Base-by-base conservation (phyloP, 2,329 filamentous ascomycete species). In the Drechslerella stenobrocha region DNA sequence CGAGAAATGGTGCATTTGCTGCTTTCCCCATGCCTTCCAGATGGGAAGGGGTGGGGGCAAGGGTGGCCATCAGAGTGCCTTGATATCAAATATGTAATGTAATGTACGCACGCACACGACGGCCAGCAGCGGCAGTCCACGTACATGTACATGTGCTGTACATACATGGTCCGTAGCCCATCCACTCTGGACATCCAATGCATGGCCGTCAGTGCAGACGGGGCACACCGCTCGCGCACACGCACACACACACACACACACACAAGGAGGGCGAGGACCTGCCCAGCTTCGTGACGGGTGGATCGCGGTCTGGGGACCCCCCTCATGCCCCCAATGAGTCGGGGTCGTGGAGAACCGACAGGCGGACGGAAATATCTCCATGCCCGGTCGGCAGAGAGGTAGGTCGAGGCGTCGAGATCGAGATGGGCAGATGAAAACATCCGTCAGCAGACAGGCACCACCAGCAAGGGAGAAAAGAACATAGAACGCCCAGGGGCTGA, bases 1-100 rank as follows among this genome's bases (percentile, higher is more conserved):
- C 57, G 55, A 67, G 55, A 65, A 60, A 59, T 45, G 56, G 56
- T 67, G 63, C 55, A 58, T 60, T 51, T 67, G 63, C 60, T 67
- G 55, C 63, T 67, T 67, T 67, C 56, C 63, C 63, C 63, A 67
- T 67, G 45, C 44, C 22, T 40, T 55, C 44, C 51, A 37, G 28
- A 32, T 37, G 32, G 37, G 42, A 60, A n/a, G n/a, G 63, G 63
- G 63, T 67, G 63, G 63, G 63, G 63, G 63, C 34, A 37, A 51
- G 34, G 34, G 34, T 30, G 11, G 28, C 28, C 28, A 11, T 5
- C 28, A 30, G 11, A 5, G 28, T 30, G 11, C 28, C 28, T 11
- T 30, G 5, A 30, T 30, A 30, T n/a, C 28, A 30, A 30, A 5
- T 11, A 42, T 42, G 34, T 37, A 37, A 37, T 9, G 34, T 37